phyloP scores from a whole-genome alignment of 257 asterid genomes.

The Solanum phureja region DNA sequence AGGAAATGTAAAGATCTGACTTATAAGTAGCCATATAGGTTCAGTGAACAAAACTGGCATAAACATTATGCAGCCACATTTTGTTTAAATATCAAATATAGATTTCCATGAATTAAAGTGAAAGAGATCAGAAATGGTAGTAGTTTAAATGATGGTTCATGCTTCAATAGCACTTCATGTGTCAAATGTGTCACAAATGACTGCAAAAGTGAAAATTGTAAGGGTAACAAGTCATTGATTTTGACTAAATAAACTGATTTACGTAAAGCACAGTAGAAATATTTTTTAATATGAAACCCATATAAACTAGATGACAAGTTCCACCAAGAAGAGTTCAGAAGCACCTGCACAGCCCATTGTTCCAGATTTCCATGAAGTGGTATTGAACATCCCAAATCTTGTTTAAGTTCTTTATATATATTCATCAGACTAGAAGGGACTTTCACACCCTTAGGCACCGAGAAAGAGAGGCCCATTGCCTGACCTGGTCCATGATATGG shows the following conservation, averaged over 20 bases:
- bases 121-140: neutral
- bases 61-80: neutral
- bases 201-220: neutral
- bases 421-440: slow-evolving; percentile 84
- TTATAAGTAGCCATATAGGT: neutral
- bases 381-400: slow-evolving; percentile 77
- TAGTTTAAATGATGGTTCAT: neutral
- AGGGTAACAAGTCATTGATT: neutral
- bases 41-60: neutral
- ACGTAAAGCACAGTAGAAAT: neutral
- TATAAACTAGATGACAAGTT: slow-evolving; percentile 1
- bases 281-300: neutral
- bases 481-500: slow-evolving; percentile 99
- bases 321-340: neutral
- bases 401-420: slow-evolving; percentile 80
- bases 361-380: slow-evolving; percentile 83
- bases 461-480: slow-evolving; percentile 99
- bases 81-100: neutral
- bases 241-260: neutral
- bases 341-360: slow-evolving; percentile 88
- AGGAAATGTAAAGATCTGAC: neutral
- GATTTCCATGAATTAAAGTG: neutral
- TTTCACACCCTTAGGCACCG: slow-evolving; percentile 75
- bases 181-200: neutral
- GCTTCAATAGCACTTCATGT: neutral